A percentile compares a stretch with the other conserved stretches of the same genome.
phyloP scores from a whole-genome alignment of 805 yeast genomes.

The Nakazawaea wyomingensis region DNA sequence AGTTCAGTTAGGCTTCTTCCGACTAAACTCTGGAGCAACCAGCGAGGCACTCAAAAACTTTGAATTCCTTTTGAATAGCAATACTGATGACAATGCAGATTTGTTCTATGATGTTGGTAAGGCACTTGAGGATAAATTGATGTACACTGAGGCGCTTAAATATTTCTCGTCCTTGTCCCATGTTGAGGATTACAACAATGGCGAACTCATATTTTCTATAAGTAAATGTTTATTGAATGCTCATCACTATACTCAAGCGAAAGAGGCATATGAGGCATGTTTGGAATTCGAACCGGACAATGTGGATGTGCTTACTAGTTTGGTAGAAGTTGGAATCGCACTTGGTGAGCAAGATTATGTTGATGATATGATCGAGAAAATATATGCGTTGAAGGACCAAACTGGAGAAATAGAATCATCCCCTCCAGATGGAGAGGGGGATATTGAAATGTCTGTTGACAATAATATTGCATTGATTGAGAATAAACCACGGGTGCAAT shows the following conservation, averaged over 20 bases:
- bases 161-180: constrained; percentile 55
- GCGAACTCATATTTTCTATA: constrained; percentile 51
- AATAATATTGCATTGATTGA: constrained; percentile 14
- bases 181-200: constrained; percentile 45
- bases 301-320: constrained; percentile 65
- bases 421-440: constrained; percentile 16
- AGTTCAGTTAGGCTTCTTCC: constrained; percentile 68
- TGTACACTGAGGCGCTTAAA: constrained; percentile 70
- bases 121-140: constrained; percentile 62
- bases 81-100: constrained; percentile 62
- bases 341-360: constrained; percentile 51
- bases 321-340: constrained; percentile 74
- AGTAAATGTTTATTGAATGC: constrained; percentile 76
- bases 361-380: constrained; percentile 32
- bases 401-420: constrained; percentile 16
- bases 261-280: constrained; percentile 49
- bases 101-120: constrained; percentile 72
- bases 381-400: constrained; percentile 22
- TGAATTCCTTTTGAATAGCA: constrained; percentile 48
- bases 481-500: neutral
- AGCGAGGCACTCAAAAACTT: constrained; percentile 76
- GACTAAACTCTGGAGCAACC: constrained; percentile 58
- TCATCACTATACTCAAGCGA: constrained; percentile 64
- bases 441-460: constrained; percentile 12
- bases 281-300: constrained; percentile 55